Evolutionary conservation across 345 rosid species (phyloP).

Genomic region (Pelargonium nanum): DNA sequence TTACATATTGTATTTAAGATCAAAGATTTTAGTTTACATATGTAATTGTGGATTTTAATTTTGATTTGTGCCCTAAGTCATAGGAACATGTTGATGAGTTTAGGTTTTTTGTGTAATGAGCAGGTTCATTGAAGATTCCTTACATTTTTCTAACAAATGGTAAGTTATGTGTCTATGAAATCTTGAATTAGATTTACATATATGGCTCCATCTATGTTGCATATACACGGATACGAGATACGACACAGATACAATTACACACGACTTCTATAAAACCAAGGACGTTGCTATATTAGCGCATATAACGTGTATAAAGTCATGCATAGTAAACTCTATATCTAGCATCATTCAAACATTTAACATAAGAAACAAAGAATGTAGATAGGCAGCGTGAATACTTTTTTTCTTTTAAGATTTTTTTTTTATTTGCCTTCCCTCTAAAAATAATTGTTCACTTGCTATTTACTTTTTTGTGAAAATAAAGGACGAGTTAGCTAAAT

Average conservation of each 20-base stretch:
- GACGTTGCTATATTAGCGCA: no score
- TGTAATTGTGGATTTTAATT: background rate
- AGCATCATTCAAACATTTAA: no score
- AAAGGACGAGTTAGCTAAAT: background rate
- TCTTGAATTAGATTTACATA: background rate
- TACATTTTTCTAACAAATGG: conserved; percentile 75
- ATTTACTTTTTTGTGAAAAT: background rate
- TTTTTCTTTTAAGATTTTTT: no score
- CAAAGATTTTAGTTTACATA: no score
- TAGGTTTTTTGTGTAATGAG: background rate
- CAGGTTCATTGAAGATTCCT: conserved; percentile 71
- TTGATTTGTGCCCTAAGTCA: no score
- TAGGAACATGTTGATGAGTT: background rate
- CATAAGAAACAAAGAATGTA: no score
- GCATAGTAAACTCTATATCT: no score
- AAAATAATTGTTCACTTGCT: background rate
- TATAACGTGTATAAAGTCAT: no score
- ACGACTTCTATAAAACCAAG: no score
- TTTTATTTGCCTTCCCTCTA: no score
- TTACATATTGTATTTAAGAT: background rate
- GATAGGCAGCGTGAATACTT: no score
- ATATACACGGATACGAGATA: background rate
- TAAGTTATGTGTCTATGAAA: conserved; percentile 16
- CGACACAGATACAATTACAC: no score
- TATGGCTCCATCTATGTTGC: background rate